phyloP scores from a whole-genome alignment of 139 green algal genomes.

The Tetraselmis striata region DNA sequence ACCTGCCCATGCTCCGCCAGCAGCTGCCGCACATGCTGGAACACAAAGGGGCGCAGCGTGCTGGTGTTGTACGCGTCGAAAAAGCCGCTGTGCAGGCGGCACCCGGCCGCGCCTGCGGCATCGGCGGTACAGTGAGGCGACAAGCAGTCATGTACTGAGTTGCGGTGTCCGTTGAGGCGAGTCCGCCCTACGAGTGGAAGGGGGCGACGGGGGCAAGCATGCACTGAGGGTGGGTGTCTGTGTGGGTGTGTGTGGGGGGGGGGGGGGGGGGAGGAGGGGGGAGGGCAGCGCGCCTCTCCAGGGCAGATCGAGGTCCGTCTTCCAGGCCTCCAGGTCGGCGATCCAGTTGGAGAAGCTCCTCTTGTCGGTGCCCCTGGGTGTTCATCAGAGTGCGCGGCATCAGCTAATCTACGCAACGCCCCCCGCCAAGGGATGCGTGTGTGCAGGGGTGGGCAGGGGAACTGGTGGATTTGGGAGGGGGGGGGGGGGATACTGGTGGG shows the following conservation, averaged over 20 bases:
- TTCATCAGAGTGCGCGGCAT: not conserved
- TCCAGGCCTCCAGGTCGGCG: not conserved
- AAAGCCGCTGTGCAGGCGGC: constrained; percentile 51
- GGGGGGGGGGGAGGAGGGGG: no score
- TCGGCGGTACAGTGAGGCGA: not conserved
- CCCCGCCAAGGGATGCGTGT: no score
- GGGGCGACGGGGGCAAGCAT: no score
- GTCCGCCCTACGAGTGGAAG: no score
- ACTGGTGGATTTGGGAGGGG: not conserved
- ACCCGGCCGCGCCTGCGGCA: constrained; percentile 19
- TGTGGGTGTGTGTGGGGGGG: no score
- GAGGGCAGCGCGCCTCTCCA: constrained; percentile 1
- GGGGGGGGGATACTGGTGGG: not conserved
- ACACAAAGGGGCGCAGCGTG: constrained; percentile 8
- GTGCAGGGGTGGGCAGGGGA: no score
- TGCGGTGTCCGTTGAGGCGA: no score
- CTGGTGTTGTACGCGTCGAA: constrained; percentile 38
- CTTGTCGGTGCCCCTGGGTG: not conserved
- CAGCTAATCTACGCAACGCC: no score
- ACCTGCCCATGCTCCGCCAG: not conserved
- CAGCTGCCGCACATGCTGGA: not conserved
- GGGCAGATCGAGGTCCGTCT: constrained; percentile 1
- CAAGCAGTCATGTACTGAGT: not conserved
- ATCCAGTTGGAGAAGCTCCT: constrained; percentile 3
- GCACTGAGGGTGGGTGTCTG: no score